Base-by-base conservation (phyloP, 2,329 filamentous ascomycete genomes). In the Botrytis squamosa region DNA sequence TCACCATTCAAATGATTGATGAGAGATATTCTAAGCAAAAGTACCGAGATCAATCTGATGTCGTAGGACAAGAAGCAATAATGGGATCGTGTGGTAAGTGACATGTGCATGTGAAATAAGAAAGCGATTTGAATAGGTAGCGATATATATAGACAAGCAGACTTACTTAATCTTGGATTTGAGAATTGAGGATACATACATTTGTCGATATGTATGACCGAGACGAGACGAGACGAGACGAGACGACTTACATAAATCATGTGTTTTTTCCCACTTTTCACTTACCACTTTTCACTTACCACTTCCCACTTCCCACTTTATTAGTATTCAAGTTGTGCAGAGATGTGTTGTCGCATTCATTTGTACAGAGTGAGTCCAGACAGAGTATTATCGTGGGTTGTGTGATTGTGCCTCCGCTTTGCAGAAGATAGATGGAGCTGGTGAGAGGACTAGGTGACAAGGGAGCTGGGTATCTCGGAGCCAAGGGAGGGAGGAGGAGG, bases 381-480 rank as follows among this genome's bases (percentile, higher is more conserved):
- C 22, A 52, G 46, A 55, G 49, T 6, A 55, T 55, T 55, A 55
- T 57, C n/a, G n/a, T 57, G 52, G n/a, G n/a, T 4, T 29, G 7
- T 55, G 44, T 55, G 49, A 49, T 40, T 65, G 40, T 65, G 62
- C 62, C 40, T 65, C 62, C 40, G 62, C n/a, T 33, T 8, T 65
- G 62, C 62, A 44, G 55, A 33, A 59, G 52, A 29, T 29, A 57
- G n/a, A 57, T 29, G 52, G 52, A 57, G 52, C 52, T 29, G 52
- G n/a, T 29, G 52, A 57, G 25, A 29, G n/a, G 0, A 29, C 52
- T 57, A 52, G 10, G 22, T 4, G 16, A 52, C 49, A 6, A n/a
- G 49, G 49, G 25, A n/a, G 49, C 49, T 55, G 49, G 49, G 25
- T 55, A 55, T 55, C 49, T n/a, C 49, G 49, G 49, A 52, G 49